Conservation (phyloP, 495 filamentous ascomycete species). For the Collariella sp. region DNA sequence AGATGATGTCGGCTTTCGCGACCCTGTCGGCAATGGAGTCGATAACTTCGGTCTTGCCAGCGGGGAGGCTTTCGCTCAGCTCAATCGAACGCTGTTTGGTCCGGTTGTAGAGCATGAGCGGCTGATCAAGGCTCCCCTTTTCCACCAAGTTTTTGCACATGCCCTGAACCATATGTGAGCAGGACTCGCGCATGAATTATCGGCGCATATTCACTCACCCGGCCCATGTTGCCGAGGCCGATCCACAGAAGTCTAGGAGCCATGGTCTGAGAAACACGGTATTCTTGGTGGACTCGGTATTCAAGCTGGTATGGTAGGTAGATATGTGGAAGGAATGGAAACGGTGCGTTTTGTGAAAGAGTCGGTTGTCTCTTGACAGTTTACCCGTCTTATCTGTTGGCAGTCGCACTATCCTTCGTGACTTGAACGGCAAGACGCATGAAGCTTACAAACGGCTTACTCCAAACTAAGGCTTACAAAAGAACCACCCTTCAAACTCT, state of each 20-base stretch:
- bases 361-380: too few relatives aligned
- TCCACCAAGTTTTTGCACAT: slow-evolving; percentile 77
- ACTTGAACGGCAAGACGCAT: too few relatives aligned
- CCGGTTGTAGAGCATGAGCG: slow-evolving; percentile 75
- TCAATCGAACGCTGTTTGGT: slow-evolving; percentile 51
- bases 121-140: slow-evolving; percentile 62
- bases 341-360: too few relatives aligned
- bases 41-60: slow-evolving; percentile 53
- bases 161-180: slow-evolving; percentile 45
- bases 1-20: slow-evolving; percentile 63
- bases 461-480: too few relatives aligned
- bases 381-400: too few relatives aligned
- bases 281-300: neutral
- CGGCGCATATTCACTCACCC: slow-evolving; percentile 44
- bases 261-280: slow-evolving; percentile 31
- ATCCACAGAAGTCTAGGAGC: slow-evolving; percentile 67
- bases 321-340: neutral
- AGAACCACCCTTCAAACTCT: too few relatives aligned
- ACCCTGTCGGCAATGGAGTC: slow-evolving; percentile 57
- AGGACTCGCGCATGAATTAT: neutral
- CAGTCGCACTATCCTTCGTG: too few relatives aligned
- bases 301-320: neutral
- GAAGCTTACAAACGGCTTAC: too few relatives aligned
- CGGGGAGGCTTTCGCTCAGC: slow-evolving; percentile 45
- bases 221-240: slow-evolving; percentile 85